Conservation (phyloP, 805 yeast genomes). For the Candida silvicultrix region DNA sequence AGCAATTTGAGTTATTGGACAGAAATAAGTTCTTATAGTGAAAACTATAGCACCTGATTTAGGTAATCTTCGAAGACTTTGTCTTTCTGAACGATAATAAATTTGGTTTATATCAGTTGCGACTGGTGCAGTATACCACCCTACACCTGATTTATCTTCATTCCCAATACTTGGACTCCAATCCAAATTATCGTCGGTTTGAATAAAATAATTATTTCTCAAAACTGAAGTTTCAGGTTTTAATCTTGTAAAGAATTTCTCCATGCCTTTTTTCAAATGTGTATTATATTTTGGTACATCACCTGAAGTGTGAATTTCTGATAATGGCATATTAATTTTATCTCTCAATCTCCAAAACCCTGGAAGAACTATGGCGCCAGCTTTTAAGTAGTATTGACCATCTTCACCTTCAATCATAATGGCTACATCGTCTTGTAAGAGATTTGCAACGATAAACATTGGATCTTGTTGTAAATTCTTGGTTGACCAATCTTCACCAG, state of each 20-base stretch:
- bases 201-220: conserved; percentile 60
- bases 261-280: conserved; percentile 57
- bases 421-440: conserved; percentile 64
- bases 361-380: conserved; percentile 59
- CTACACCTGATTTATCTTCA: conserved; percentile 44
- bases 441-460: conserved; percentile 47
- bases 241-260: conserved; percentile 52
- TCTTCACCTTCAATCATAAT: conserved; percentile 54
- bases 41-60: conserved; percentile 50
- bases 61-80: conserved; percentile 56
- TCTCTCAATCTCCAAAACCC: conserved; percentile 68
- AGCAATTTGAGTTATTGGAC: conserved; percentile 46
- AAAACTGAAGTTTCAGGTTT: conserved; percentile 59
- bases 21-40: conserved; percentile 59
- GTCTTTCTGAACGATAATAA: conserved; percentile 60
- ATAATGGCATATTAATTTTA: conserved; percentile 48
- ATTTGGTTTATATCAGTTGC: conserved; percentile 42
- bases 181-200: conserved; percentile 54
- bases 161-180: conserved; percentile 64
- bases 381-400: conserved; percentile 51
- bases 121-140: conserved; percentile 56
- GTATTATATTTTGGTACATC: conserved; percentile 62
- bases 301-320: conserved; percentile 56
- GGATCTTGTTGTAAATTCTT: conserved; percentile 42
- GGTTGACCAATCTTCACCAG: conserved; percentile 42